Base-by-base conservation (phyloP, 495 filamentous ascomycete species). In the Hypoxylon fuscum region DNA sequence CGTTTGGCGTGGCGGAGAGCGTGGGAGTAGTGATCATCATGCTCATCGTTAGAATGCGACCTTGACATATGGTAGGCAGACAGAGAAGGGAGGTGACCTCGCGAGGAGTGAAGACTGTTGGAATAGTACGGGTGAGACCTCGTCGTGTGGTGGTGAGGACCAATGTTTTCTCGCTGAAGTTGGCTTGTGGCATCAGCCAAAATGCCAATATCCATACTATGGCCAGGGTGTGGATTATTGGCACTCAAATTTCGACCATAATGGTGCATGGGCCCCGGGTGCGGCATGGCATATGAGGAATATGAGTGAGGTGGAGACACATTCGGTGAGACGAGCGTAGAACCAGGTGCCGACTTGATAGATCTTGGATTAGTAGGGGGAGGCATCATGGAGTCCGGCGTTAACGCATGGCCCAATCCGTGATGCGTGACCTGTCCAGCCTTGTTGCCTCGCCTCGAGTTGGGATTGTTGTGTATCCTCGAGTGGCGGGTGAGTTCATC, bases 381-480 rank as follows among this genome's bases (percentile, higher is more conserved):
- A 35, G 92, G 91, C 87, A 93, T 91, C 69, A 72, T 72, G 66
- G 81, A 83, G 25, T 76, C 79, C 57, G 83, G 83, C 55, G 77
- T 75, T 60, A 83, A 59, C 20, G 64, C 56, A 25, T 75, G 74
- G 40, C 65, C 59, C n/a, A 68, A 49, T 53, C 52, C 69, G 55
- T 71, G 70, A 49, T 68, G 69, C 2, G 67, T 38, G 8, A 57
- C 58, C 62, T 90, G 88, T 9, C 90, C 69, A 47, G 69, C 85
- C 80, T 96, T 97, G 81, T 97, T 96, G 45, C 91, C 93, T 69
- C 95, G 81, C 73, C 95, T 84, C 59, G 92, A 96, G 82, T 98
- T 98, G 42, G 96, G 95, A 78, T 98, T 98, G 83, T 88, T 97
- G 85, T 98, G 95, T 81, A 98, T 98, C 72, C 95, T 85, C 73